A percentile compares a stretch with the other conserved stretches of the same genome.
phyloP scores from a whole-genome alignment of 768 basidiomycete genomes.

The Rhodosporidiobolus sp. region DNA sequence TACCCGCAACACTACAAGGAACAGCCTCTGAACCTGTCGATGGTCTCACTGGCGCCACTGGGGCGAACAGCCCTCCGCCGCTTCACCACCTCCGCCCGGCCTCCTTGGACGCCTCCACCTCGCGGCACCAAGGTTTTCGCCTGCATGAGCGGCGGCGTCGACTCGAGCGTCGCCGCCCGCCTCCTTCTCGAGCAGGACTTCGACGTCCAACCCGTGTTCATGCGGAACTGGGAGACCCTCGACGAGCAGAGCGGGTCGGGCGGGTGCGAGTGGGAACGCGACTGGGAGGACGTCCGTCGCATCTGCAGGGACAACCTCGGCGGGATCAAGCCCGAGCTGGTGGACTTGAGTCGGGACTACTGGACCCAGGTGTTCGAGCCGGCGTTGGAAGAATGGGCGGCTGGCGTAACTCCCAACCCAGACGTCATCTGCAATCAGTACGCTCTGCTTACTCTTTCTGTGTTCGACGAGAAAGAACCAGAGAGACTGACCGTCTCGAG shows the following conservation, averaged over 20 bases:
- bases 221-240: conserved; percentile 92
- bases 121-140: conserved; percentile 60
- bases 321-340: conserved; percentile 66
- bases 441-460: conserved; percentile 17
- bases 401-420: conserved; percentile 82
- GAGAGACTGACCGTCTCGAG: neutral
- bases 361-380: conserved; percentile 91
- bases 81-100: neutral
- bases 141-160: conserved; percentile 93
- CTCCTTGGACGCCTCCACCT: neutral
- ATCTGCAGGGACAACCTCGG: conserved; percentile 67
- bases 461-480: neutral
- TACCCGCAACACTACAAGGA: no score
- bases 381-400: conserved; percentile 70
- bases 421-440: conserved; percentile 89
- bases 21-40: no score
- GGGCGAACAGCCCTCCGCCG: neutral
- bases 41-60: no score
- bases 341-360: conserved; percentile 85
- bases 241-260: conserved; percentile 73
- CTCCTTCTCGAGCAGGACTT: conserved; percentile 66
- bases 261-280: conserved; percentile 95
- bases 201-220: conserved; percentile 66
- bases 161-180: conserved; percentile 83
- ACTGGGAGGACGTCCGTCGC: conserved; percentile 83